Base-by-base conservation (phyloP, 2,329 filamentous ascomycete species). In the Dothideomycetes sp. region DNA sequence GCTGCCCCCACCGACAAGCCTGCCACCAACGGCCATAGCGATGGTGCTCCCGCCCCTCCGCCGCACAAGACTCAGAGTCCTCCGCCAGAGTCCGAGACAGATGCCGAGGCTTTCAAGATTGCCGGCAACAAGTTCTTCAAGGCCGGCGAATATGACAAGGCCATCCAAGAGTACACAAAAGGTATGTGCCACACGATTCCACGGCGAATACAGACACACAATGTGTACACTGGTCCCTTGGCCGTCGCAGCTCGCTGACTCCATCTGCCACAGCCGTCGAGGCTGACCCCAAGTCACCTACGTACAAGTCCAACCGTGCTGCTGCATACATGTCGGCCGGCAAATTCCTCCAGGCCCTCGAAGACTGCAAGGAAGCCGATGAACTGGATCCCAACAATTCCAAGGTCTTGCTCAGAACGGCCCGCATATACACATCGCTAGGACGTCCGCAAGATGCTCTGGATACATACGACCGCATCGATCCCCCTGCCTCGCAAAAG, bases 51-150 rank as follows among this genome's bases (percentile, higher is more conserved):
- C 9, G 69, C 73, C 25, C 83, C 83, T 39, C 83, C 83, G 37
- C 83, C 82, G 45, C 83, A 88, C 64, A 72, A 75, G 53, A 68
- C 61, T 50, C 64, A 64, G 9, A 64, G 69, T 30, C 73, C 64
- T 53, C 64, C 70, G 13, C 64, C 66, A 34, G 62, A 67, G 24
- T 49, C 47, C 49, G 48, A 62, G 53, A 63, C 66, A 29, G 85
- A 95, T 58, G 86, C 89, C 18, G 91, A 98, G 65, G 73, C 78
- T 10, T 94, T 82, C 74, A 98, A 98, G 71, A 77, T 84, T 53
- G 78, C 84, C 2, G 91, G 91, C 45, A 98, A 98, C 68, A 91
- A 91, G 57, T 89, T 85, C 58, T 98, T 95, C 75, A 96, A 95
- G 69, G 84, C 88, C 49, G 85, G 82, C 59, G 84, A 95, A 56